Conservation (phyloP, 2,329 filamentous ascomycete species). For the Colletotrichum sp. region DNA sequence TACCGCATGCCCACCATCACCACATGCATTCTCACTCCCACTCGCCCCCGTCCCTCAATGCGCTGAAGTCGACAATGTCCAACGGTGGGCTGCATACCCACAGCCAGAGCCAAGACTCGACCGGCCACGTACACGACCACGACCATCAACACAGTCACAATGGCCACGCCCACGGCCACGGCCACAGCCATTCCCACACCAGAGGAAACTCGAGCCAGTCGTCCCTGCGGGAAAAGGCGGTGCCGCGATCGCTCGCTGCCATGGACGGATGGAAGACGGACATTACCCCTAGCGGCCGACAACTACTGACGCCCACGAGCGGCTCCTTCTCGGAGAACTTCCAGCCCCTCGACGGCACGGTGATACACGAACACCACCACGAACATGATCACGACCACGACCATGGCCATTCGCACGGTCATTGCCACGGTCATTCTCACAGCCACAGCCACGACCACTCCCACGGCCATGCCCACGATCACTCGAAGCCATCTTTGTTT, state of each 20-base stretch:
- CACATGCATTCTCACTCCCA: constrained; percentile 45
- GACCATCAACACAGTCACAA: constrained; percentile 25
- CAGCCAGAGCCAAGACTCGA: constrained; percentile 28
- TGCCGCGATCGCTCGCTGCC: constrained; percentile 36
- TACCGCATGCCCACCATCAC: constrained; percentile 53
- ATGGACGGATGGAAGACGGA: constrained; percentile 46
- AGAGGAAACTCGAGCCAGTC: constrained; percentile 13
- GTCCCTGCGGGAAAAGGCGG: constrained; percentile 31
- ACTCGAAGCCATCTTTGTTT: constrained; percentile 66
- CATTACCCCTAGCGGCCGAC: constrained; percentile 44
- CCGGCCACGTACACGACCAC: constrained; percentile 29
- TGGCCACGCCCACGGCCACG: constrained; percentile 30
- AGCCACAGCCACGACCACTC: constrained; percentile 29
- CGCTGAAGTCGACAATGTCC: constrained; percentile 36
- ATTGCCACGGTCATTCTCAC: constrained; percentile 29
- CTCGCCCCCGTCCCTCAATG: constrained; percentile 44
- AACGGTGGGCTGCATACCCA: constrained; percentile 29
- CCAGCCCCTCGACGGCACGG: constrained; percentile 13
- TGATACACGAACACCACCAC: constrained; percentile 23
- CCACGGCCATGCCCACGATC: constrained; percentile 31
- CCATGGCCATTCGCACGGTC: constrained; percentile 27
- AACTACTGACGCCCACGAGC: constrained; percentile 37
- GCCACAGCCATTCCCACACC: constrained; percentile 31
- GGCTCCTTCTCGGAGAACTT: constrained; percentile 16
- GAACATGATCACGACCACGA: constrained; percentile 32